A percentile compares a stretch with the other conserved stretches of the same genome.
Evolutionary conservation across 2,329 filamentous ascomycete species (phyloP).

Genomic region (Ophiosphaerella narmari): DNA sequence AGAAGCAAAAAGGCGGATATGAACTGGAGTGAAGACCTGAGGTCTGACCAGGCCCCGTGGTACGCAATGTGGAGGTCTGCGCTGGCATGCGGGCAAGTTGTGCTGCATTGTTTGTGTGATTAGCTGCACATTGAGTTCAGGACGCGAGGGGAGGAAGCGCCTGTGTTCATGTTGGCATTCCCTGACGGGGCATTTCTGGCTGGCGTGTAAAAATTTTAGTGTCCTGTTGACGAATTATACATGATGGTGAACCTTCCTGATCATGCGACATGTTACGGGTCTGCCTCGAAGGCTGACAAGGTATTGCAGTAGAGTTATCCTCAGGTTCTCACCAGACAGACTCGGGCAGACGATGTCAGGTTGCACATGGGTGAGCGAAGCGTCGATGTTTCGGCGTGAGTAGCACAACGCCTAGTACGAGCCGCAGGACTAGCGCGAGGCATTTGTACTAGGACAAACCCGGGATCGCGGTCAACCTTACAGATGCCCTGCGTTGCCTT

Average conservation of each 20-base stretch:
- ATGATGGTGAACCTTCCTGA: neutral
- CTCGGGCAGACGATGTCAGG: neutral
- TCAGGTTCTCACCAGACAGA: neutral
- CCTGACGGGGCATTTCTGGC: too few relatives aligned
- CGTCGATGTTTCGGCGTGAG: neutral
- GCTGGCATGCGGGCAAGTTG: too few relatives aligned
- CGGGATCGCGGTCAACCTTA: neutral
- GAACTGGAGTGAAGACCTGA: too few relatives aligned
- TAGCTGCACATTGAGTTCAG: too few relatives aligned
- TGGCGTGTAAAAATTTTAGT: neutral
- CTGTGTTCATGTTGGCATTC: too few relatives aligned
- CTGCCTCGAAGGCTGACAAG: neutral
- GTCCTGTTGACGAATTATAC: neutral
- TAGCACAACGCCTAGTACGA: neutral
- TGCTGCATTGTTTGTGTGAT: too few relatives aligned
- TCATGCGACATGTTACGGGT: neutral
- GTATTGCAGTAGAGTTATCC: neutral
- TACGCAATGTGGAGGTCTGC: too few relatives aligned
- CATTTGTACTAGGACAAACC: neutral
- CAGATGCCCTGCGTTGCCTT: neutral
- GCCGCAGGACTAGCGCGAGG: slow-evolving; percentile 1
- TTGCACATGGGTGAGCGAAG: slow-evolving; percentile 1
- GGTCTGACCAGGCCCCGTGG: too few relatives aligned
- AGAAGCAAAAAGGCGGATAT: too few relatives aligned
- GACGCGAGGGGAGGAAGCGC: too few relatives aligned